Evolutionary conservation across 768 basidiomycete species (phyloP).

Genomic region (Boletus rufocinnamomeus): DNA sequence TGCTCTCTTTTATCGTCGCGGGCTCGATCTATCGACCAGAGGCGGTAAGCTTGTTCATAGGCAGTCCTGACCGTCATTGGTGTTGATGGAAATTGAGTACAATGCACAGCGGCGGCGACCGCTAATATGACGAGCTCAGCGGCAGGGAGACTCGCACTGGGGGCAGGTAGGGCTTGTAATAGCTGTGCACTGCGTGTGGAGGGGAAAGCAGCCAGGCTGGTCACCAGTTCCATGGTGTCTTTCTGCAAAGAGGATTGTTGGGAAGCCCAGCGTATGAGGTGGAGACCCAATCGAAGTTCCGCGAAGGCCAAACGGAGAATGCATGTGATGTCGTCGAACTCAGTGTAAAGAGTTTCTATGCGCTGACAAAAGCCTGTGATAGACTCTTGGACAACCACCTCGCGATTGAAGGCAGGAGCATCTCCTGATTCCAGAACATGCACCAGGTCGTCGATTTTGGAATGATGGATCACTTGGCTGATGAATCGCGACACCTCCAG

Average conservation of each 20-base stretch:
- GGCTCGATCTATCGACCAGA: conserved; percentile 83
- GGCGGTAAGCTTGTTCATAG: conserved; percentile 71
- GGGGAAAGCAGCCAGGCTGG: conserved; percentile 55
- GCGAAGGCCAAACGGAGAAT: conserved; percentile 69
- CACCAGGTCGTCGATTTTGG: conserved; percentile 54
- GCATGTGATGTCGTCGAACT: conserved; percentile 68
- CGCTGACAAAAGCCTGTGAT: conserved; percentile 77
- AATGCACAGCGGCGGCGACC: conserved; percentile 44
- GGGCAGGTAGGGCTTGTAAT: conserved; percentile 32
- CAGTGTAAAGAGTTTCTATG: conserved; percentile 63
- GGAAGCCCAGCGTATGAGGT: conserved; percentile 43
- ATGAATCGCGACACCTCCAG: conserved; percentile 77
- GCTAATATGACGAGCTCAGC: conserved; percentile 41
- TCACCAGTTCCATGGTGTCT: conserved; percentile 26
- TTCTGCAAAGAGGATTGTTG: conserved; percentile 20
- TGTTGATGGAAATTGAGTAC: conserved; percentile 9
- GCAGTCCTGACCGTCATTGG: conserved; percentile 41
- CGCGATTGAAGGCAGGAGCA: conserved; percentile 48
- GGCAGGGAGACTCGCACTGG: conserved; percentile 18
- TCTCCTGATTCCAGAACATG: conserved; percentile 39
- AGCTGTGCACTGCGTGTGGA: conserved; percentile 45
- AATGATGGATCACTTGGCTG: conserved; percentile 49
- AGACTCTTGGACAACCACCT: conserved; percentile 76
- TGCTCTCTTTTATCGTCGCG: conserved; percentile 64
- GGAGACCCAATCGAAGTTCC: conserved; percentile 71